Percentiles rank a stretch among this genome's conserved stretches.
Evolutionary conservation across 495 filamentous ascomycete genomes (phyloP).

Genomic region (Aspergillus kassunensis): DNA sequence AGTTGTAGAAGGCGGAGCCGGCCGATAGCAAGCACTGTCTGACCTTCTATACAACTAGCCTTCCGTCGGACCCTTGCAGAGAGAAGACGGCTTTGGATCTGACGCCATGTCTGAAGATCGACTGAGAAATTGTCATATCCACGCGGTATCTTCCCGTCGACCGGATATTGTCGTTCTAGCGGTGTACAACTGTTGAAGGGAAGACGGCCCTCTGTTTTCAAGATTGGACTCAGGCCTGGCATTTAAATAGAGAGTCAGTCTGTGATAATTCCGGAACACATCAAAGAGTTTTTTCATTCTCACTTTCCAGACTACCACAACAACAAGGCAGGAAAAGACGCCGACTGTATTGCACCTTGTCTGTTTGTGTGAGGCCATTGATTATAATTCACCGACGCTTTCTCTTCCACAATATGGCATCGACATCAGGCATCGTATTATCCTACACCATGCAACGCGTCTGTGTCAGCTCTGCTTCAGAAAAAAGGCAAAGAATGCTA

Average conservation of each 20-base stretch:
- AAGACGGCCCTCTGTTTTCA: background rate
- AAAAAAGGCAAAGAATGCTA: background rate
- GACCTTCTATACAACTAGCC: slow-evolving; percentile 32
- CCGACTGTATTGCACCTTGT: background rate
- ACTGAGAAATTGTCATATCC: slow-evolving; percentile 22
- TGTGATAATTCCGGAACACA: background rate
- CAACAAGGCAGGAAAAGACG: background rate
- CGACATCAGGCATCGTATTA: background rate
- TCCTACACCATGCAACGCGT: slow-evolving; percentile 1
- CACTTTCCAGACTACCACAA: background rate
- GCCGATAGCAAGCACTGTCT: slow-evolving; percentile 20
- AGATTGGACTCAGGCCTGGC: slow-evolving; percentile 6
- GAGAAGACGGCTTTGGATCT: slow-evolving; percentile 21
- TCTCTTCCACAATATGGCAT: background rate
- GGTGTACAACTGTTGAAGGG: slow-evolving; percentile 32
- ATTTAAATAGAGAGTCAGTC: slow-evolving; percentile 13
- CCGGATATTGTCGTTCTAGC: slow-evolving; percentile 30
- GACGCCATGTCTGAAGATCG: slow-evolving; percentile 17
- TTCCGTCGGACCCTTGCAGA: slow-evolving; percentile 42
- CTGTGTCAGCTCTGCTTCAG: background rate
- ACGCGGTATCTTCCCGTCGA: slow-evolving; percentile 22
- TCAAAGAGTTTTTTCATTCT: background rate
- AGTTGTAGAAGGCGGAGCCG: slow-evolving; percentile 2
- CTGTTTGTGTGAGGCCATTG: background rate
- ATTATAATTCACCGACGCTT: background rate